Conservation (phyloP, 441 rosid genomes). For the Gossypium schwendimanii region DNA sequence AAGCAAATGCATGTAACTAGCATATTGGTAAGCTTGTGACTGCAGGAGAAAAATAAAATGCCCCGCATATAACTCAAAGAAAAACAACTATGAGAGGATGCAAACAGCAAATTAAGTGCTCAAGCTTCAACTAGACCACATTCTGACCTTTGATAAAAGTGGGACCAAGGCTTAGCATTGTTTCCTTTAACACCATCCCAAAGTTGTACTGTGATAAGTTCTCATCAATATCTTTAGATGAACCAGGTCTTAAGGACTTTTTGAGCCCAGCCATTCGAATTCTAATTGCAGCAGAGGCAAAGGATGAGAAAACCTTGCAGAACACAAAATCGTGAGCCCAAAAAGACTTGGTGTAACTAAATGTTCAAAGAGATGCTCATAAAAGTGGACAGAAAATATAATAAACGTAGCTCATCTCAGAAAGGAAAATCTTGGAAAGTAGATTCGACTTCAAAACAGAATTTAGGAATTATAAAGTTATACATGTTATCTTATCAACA, state of each 20-base stretch:
- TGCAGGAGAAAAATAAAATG: constrained; percentile 30
- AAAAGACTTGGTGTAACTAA: constrained; percentile 5
- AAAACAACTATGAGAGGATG: constrained; percentile 6
- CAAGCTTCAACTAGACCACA: constrained; percentile 14
- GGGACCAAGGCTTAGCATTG: constrained; percentile 81
- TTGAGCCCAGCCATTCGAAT: constrained; percentile 46
- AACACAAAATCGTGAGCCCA: constrained; percentile 21
- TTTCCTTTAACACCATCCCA: constrained; percentile 79
- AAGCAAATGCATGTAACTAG: constrained; percentile 42
- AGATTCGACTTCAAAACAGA: background rate
- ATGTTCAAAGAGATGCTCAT: background rate
- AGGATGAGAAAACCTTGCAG: constrained; percentile 62
- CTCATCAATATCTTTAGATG: constrained; percentile 31
- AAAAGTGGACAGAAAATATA: background rate
- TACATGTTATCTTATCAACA: background rate
- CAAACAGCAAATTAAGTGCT: constrained; percentile 4
- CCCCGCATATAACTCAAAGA: constrained; percentile 27
- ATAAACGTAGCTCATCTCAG: background rate
- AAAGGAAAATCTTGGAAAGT: background rate
- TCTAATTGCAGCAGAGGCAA: constrained; percentile 62
- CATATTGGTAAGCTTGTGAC: constrained; percentile 27
- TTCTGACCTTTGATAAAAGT: constrained; percentile 87
- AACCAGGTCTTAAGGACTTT: constrained; percentile 24
- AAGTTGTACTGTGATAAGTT: constrained; percentile 49
- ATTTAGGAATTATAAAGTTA: background rate